Percentiles rank a stretch among this genome's conserved stretches.
Evolutionary conservation across 495 filamentous ascomycete genomes (phyloP).

Genomic region (Jackrogersella minutella): DNA sequence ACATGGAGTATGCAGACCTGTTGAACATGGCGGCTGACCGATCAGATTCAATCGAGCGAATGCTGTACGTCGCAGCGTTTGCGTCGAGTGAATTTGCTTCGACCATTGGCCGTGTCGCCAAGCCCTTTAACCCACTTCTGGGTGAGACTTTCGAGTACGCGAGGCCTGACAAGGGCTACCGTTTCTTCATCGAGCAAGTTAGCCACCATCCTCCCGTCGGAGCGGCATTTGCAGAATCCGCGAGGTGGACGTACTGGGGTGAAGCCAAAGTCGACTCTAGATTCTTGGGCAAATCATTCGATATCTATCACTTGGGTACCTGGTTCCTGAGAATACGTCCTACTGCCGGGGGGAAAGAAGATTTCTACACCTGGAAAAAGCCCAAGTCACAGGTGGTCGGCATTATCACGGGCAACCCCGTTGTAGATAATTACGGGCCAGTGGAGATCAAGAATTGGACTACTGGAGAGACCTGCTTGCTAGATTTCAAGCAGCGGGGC

Average conservation of each 20-base stretch:
- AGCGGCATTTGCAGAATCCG: slow-evolving; percentile 90
- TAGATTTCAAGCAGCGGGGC: slow-evolving; percentile 94
- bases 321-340: slow-evolving; percentile 95
- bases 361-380: slow-evolving; percentile 99
- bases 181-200: slow-evolving; percentile 98
- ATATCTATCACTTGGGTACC: slow-evolving; percentile 94
- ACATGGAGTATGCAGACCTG: slow-evolving; percentile 96
- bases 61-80: slow-evolving; percentile 97
- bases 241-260: slow-evolving; percentile 97
- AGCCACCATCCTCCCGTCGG: slow-evolving; percentile 97
- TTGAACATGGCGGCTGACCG: slow-evolving; percentile 89
- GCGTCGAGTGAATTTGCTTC: slow-evolving; percentile 96
- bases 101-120: slow-evolving; percentile 94
- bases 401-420: slow-evolving; percentile 95
- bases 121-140: slow-evolving; percentile 95
- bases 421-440: slow-evolving; percentile 96
- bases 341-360: slow-evolving; percentile 74
- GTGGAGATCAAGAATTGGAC: slow-evolving; percentile 98
- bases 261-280: slow-evolving; percentile 97
- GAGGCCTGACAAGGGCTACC: slow-evolving; percentile 93
- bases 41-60: slow-evolving; percentile 83
- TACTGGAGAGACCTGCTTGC: slow-evolving; percentile 85
- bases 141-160: slow-evolving; percentile 98
- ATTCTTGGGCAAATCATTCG: slow-evolving; percentile 97
- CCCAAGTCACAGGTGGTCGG: slow-evolving; percentile 97